A percentile compares a stretch with the other conserved stretches of the same genome.
phyloP scores from a whole-genome alignment of 495 filamentous ascomycete genomes.

The Articulospora tetracladia region DNA sequence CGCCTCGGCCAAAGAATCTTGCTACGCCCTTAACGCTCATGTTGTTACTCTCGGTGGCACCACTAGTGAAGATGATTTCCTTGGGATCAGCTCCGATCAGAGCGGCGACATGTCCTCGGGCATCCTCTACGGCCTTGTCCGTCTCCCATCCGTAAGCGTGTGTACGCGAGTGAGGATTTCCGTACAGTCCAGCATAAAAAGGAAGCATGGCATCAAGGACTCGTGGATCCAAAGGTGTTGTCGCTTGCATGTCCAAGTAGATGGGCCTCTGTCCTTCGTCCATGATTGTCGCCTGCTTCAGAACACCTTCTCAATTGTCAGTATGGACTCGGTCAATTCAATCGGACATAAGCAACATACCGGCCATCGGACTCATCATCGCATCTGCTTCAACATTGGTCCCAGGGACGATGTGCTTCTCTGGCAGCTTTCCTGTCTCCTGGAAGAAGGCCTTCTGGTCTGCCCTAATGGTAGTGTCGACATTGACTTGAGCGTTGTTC shows the following conservation, averaged over 20 bases:
- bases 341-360: constrained; percentile 30
- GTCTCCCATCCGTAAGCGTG: constrained; percentile 99
- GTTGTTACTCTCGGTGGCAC: constrained; percentile 98
- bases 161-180: constrained; percentile 95
- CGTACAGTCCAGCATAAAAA: constrained; percentile 88
- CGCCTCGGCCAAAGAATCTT: constrained; percentile 83
- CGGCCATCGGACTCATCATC: constrained; percentile 76
- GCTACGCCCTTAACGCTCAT: constrained; percentile 99
- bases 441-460: constrained; percentile 77
- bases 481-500: constrained; percentile 74
- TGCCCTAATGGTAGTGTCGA: constrained; percentile 76
- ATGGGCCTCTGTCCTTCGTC: constrained; percentile 92
- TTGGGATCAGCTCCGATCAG: constrained; percentile 94
- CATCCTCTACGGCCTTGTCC: constrained; percentile 86
- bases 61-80: constrained; percentile 98
- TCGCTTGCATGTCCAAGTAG: constrained; percentile 98
- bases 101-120: constrained; percentile 75
- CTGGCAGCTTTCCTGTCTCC: constrained; percentile 63
- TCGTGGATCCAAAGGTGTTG: constrained; percentile 90
- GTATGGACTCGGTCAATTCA: constrained; percentile 9
- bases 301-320: constrained; percentile 50
- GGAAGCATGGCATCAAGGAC: constrained; percentile 97
- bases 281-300: constrained; percentile 91
- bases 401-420: constrained; percentile 56
- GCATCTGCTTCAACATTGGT: constrained; percentile 57